A percentile compares a stretch with the other conserved stretches of the same genome.
These are phyloP conservation scores for Oryza coarctata DNA, from an alignment of 176 grass and related monocot species.

Conservation along the genomic window DNA sequence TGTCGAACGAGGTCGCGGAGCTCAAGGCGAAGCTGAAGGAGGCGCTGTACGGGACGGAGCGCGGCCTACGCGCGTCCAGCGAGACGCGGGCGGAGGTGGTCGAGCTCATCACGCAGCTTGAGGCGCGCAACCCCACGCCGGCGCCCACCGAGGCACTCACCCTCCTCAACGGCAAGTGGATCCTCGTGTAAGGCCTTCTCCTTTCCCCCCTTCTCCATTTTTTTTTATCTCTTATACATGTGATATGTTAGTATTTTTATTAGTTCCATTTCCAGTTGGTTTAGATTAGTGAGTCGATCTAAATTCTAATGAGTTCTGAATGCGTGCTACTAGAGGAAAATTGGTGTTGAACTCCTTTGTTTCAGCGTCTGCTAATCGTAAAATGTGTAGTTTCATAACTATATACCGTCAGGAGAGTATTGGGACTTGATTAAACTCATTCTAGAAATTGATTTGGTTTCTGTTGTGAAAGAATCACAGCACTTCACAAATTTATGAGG, in stretches of 20 bases:
- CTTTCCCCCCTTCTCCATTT: neutral
- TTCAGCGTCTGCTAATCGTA: neutral
- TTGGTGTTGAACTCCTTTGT: neutral
- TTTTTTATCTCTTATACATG: neutral
- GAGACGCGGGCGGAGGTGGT: constrained; percentile 82
- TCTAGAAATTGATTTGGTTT: neutral
- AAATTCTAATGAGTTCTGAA: neutral
- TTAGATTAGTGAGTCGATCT: neutral
- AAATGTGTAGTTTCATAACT: neutral
- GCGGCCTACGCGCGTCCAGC: constrained; percentile 77
- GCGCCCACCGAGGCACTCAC: constrained; percentile 81
- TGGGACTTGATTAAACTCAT: neutral
- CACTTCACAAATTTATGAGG: neutral
- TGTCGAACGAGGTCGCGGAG: constrained; percentile 43
- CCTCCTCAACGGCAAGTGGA: constrained; percentile 93
- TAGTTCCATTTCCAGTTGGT: neutral
- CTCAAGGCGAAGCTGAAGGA: constrained; percentile 79
- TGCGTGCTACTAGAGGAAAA: neutral
- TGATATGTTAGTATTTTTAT: neutral
- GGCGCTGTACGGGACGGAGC: constrained; percentile 74
- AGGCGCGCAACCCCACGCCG: constrained; percentile 81
- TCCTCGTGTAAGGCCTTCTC: constrained; percentile 63
- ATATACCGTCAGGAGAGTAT: neutral
- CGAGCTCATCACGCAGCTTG: constrained; percentile 87
- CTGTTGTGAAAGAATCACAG: neutral